Evolutionary conservation across 2,329 filamentous ascomycete species (phyloP).

Genomic region (Trichoderma koningiopsis): DNA sequence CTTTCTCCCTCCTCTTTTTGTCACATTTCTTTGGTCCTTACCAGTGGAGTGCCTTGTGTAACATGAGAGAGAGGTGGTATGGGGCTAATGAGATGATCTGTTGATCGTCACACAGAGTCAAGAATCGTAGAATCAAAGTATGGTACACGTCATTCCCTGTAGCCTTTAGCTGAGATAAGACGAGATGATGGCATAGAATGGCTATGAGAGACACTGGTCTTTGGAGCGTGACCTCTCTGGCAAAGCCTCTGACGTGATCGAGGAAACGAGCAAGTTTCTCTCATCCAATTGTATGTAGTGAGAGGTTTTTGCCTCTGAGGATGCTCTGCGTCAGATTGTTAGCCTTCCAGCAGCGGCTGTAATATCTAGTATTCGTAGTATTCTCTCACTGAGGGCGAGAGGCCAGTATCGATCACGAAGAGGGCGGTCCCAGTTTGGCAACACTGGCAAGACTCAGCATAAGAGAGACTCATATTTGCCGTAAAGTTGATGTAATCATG

Average conservation of each 20-base stretch:
- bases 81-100: not conserved
- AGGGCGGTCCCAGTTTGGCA: not conserved
- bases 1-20: not conserved
- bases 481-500: not conserved
- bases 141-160: not conserved
- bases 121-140: not conserved
- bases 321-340: not conserved
- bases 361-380: not conserved
- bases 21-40: not conserved
- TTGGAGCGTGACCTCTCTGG: not conserved
- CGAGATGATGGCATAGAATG: not conserved
- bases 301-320: not conserved
- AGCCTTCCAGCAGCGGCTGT: not conserved
- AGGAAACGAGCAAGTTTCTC: not conserved
- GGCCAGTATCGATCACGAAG: not conserved
- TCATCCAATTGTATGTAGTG: not conserved
- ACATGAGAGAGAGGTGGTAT: not conserved
- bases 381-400: not conserved
- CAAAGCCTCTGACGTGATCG: not conserved
- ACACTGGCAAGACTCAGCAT: not conserved
- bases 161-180: not conserved
- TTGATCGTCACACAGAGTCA: not conserved
- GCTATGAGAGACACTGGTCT: not conserved
- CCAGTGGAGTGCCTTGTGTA: not conserved
- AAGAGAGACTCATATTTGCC: not conserved